Base-by-base conservation (phyloP, 2,329 filamentous ascomycete species). In the Epichloe bromicola region DNA sequence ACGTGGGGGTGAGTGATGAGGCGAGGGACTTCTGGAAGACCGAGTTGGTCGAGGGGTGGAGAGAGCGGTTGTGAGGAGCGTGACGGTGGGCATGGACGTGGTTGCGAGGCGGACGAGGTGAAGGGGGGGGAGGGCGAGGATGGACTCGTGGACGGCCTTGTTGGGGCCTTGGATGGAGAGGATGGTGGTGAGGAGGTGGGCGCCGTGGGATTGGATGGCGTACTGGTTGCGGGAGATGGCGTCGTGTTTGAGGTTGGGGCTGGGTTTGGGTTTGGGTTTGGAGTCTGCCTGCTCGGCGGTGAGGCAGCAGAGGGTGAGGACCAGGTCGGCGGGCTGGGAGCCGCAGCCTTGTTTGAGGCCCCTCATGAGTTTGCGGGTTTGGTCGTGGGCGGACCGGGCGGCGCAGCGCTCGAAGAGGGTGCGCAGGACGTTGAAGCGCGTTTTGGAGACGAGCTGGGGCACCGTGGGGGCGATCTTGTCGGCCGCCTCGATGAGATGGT, bases 331-430 rank as follows among this genome's bases (percentile, higher is more conserved):
- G 19, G 72, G 69, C 46, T 74, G 68, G 8, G 64, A 65, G 20
- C 73, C 72, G 48, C 75, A 74, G 14, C 74, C 72, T 11, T 72
- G 66, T 19, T 72, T 68, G 4, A 79, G 64, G 1, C 70, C 73
- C 57, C 65, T 72, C 46, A 74, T 72, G 19, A 79, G 62, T 49
- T 65, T 63, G 50, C 70, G 69, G 53, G 75, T 67, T 60, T 79
- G 68, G 26, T 78, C 70, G 34, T 74, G 75, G 17, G 76, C 70
- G 54, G 80, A 75, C 17, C 91, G 82, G 10, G 83, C 80, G 5
- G 80, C 70, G 63, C 88, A 95, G 55, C 91, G 79, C 65, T 96
- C 88, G 54, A 97, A 84, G 3, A 97, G 70, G 0, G 83, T 82
- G 62, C 83, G 86, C 59, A 96, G 78, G 11, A 95, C 83, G 51